These are phyloP conservation scores for Pueraria montana DNA, from an alignment of 306 rosid genomes.

Conservation along the genomic window DNA sequence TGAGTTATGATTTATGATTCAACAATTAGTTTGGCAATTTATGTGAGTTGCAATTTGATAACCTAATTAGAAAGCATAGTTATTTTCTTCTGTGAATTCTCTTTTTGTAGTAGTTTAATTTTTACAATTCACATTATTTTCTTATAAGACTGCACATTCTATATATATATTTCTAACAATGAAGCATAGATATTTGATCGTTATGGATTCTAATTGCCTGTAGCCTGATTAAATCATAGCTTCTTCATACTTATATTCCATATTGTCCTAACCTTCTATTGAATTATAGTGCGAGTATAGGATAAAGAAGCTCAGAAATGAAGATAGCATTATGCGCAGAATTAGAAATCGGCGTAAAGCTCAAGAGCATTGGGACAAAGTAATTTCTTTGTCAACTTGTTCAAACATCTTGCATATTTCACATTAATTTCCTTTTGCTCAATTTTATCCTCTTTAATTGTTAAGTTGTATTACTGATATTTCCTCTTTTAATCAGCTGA, in stretches of 20 bases:
- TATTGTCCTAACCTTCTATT: conserved; percentile 41
- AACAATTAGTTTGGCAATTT: not conserved
- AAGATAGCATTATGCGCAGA: conserved; percentile 73
- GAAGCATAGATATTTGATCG: not conserved
- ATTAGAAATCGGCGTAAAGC: conserved; percentile 86
- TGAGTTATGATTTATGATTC: not conserved
- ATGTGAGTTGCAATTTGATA: not conserved
- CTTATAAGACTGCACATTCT: not conserved
- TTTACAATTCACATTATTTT: not conserved
- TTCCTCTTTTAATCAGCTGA: conserved; percentile 67
- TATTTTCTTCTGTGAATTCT: conserved; percentile 3
- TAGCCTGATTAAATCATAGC: conserved; percentile 21
- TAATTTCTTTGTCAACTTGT: conserved; percentile 52
- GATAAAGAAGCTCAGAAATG: conserved; percentile 83
- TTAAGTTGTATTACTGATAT: conserved; percentile 45
- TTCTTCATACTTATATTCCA: conserved; percentile 28
- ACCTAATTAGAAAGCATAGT: not conserved
- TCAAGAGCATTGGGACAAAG: conserved; percentile 89
- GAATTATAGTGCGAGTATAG: conserved; percentile 80
- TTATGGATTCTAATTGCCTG: conserved; percentile 18
- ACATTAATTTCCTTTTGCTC: conserved; percentile 31
- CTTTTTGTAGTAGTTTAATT: not conserved
- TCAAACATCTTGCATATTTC: conserved; percentile 26
- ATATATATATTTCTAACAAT: not conserved
- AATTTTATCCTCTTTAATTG: conserved; percentile 29